These are phyloP conservation scores for Phytophthora quininea DNA, from an alignment of 352 stramenopile species.

Conservation along the genomic window DNA sequence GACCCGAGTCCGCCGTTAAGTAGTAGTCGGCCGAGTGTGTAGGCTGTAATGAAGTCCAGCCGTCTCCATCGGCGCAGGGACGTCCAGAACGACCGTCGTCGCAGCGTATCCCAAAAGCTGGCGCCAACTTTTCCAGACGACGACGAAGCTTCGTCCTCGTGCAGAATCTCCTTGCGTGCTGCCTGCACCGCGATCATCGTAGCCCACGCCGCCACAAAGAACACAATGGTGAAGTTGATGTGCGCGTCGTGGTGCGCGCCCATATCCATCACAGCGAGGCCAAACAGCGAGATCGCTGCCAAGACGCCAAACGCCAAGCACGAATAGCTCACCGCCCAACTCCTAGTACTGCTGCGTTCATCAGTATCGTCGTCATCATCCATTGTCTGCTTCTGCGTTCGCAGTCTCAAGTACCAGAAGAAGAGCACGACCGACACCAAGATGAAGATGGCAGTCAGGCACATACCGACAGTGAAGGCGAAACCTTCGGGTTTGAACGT, in stretches of 20 bases:
- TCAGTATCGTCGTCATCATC: not conserved
- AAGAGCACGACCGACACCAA: constrained; percentile 58
- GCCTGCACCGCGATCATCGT: constrained; percentile 67
- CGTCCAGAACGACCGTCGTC: constrained; percentile 34
- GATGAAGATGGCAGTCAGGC: constrained; percentile 78
- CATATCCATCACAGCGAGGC: constrained; percentile 83
- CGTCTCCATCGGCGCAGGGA: constrained; percentile 59
- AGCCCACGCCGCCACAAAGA: constrained; percentile 78
- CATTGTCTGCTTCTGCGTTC: constrained; percentile 7
- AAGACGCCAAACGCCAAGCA: constrained; percentile 40
- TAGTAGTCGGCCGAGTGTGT: constrained; percentile 56
- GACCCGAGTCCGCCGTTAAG: constrained; percentile 57
- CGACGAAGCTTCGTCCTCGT: constrained; percentile 32
- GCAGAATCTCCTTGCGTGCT: constrained; percentile 47
- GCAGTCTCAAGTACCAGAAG: constrained; percentile 71
- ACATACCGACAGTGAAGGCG: constrained; percentile 83
- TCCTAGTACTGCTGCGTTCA: constrained; percentile 1
- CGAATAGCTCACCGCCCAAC: constrained; percentile 20
- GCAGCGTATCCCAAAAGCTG: constrained; percentile 16
- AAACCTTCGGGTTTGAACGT: constrained; percentile 74
- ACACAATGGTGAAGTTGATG: constrained; percentile 71
- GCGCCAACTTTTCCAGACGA: constrained; percentile 19
- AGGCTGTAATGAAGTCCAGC: constrained; percentile 52
- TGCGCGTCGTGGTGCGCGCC: constrained; percentile 71
- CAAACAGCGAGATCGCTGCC: constrained; percentile 55